These are phyloP conservation scores for Hymenoscyphus salicellus DNA, from an alignment of 2,329 filamentous ascomycete species.

Conservation along the genomic window DNA sequence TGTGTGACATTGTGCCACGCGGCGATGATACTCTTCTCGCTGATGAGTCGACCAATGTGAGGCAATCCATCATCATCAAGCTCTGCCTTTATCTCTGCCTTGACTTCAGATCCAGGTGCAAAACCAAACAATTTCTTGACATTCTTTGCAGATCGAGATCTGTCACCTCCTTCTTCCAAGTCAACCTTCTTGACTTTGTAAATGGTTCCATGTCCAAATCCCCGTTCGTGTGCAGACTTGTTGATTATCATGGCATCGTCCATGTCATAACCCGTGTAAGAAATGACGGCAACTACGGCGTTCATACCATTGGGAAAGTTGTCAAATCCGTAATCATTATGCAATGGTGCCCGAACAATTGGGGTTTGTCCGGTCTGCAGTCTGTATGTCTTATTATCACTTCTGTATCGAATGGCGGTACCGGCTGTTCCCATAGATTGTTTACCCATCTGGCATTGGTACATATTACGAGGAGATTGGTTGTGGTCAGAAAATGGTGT, in stretches of 20 bases:
- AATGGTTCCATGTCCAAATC: conserved; percentile 91
- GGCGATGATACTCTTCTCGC: conserved; percentile 79
- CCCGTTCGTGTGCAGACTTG: conserved; percentile 92
- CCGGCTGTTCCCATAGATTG: conserved; percentile 98
- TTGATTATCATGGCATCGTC: conserved; percentile 99
- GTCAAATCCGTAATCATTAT: conserved; percentile 95
- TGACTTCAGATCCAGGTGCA: conserved; percentile 71
- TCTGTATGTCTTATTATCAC: conserved; percentile 95
- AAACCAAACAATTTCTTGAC: conserved; percentile 88
- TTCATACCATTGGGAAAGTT: conserved; percentile 98
- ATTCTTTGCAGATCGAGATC: conserved; percentile 62
- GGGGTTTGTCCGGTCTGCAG: conserved; percentile 95
- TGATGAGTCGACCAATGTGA: conserved; percentile 71
- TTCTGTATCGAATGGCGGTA: conserved; percentile 78
- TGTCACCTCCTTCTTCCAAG: conserved; percentile 72
- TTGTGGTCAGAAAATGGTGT: conserved; percentile 99
- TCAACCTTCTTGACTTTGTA: conserved; percentile 96
- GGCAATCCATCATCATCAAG: conserved; percentile 89
- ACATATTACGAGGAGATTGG: conserved; percentile 98
- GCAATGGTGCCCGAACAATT: conserved; percentile 83
- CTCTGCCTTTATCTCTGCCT: conserved; percentile 64
- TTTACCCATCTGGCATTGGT: conserved; percentile 99
- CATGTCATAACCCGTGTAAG: conserved; percentile 99
- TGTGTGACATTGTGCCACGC: conserved; percentile 86
- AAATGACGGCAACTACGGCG: conserved; percentile 93